These are phyloP conservation scores for Acacia acuminata DNA, from an alignment of 306 rosid genomes.

Conservation along the genomic window DNA sequence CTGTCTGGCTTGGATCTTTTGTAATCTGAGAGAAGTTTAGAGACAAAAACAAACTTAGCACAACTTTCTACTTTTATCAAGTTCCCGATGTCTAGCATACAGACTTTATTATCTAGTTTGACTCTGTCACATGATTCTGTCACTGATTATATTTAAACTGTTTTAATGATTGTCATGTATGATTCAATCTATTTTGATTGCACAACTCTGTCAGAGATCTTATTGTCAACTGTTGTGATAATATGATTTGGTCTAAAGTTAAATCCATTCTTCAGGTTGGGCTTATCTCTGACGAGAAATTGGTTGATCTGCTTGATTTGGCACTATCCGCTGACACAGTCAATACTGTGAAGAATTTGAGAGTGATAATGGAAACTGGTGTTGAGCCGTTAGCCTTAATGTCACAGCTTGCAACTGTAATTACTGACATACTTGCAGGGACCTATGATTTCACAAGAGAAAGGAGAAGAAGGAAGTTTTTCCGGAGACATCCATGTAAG, in stretches of 20 bases:
- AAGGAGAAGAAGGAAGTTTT: conserved; percentile 84
- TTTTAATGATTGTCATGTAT: not conserved
- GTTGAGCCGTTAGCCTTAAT: conserved; percentile 94
- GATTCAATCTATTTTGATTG: not conserved
- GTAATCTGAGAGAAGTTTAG: not conserved
- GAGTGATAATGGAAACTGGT: conserved; percentile 92
- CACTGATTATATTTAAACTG: not conserved
- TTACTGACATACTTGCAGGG: conserved; percentile 97
- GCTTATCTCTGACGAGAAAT: conserved; percentile 93
- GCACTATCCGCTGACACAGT: conserved; percentile 97
- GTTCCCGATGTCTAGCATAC: not conserved
- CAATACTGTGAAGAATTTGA: conserved; percentile 89
- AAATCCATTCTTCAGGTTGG: conserved; percentile 72
- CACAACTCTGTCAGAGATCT: not conserved
- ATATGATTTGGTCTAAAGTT: conserved; percentile 34
- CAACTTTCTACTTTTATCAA: not conserved
- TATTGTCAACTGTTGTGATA: conserved; percentile 22
- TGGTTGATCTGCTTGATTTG: conserved; percentile 97
- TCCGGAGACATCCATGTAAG: conserved; percentile 85
- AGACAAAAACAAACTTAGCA: not conserved
- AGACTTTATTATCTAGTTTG: not conserved
- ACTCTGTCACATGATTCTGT: not conserved
- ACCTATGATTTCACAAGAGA: conserved; percentile 75
- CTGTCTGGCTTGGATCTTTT: not conserved
- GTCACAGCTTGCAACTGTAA: conserved; percentile 97